Conservation (phyloP, 768 basidiomycete genomes). For the Podaxis sp. region DNA sequence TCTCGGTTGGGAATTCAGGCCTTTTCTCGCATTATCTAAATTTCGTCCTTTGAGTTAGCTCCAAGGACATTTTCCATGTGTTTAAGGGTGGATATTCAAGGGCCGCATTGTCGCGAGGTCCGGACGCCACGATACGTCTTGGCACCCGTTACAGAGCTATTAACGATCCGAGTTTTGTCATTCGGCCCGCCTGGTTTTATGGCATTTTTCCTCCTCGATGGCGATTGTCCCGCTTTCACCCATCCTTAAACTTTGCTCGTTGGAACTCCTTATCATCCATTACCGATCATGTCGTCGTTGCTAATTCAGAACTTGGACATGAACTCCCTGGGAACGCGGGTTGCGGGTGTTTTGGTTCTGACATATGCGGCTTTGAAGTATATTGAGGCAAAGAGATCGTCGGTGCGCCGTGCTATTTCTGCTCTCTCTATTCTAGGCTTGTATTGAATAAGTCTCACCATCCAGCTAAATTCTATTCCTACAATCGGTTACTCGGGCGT, state of each 20-base stretch:
- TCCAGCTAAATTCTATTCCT: slow-evolving; percentile 15
- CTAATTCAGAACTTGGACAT: neutral
- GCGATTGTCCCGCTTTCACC: neutral
- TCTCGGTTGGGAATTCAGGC: no score
- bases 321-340: neutral
- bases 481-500: slow-evolving; percentile 16
- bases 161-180: neutral
- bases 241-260: neutral
- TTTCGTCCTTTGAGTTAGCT: no score
- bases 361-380: slow-evolving; percentile 1
- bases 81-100: no score
- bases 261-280: no score
- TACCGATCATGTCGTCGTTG: neutral
- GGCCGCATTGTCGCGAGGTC: no score
- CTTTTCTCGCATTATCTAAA: no score
- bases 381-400: slow-evolving; percentile 10
- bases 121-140: no score
- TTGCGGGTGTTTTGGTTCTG: slow-evolving; percentile 1
- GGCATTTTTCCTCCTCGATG: neutral
- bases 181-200: neutral
- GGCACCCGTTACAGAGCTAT: neutral
- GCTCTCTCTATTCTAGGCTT: no score
- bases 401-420: neutral
- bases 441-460: neutral
- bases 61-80: no score